Percentiles rank a stretch among this genome's conserved stretches.
Evolutionary conservation across 1,284 basidiomycete species (phyloP).

Genomic region (Singerocomus rubriflavus): DNA sequence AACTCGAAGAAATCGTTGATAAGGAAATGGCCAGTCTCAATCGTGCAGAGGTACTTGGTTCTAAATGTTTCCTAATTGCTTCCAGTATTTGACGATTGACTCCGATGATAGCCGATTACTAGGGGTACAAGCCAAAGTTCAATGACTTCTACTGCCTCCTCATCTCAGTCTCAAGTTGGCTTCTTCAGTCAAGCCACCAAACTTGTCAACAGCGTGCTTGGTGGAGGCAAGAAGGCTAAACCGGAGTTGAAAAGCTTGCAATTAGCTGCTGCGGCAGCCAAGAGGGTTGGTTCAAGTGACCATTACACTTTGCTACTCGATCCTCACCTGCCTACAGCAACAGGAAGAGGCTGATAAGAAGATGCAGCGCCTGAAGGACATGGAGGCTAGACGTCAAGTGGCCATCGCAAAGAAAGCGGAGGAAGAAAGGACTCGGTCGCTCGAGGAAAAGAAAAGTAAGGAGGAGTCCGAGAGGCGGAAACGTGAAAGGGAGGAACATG

Average conservation of each 20-base stretch:
- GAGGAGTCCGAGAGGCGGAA: slow-evolving; percentile 71
- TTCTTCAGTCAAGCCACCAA: slow-evolving; percentile 68
- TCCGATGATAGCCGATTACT: slow-evolving; percentile 8
- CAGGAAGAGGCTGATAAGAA: slow-evolving; percentile 84
- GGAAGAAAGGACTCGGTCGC: slow-evolving; percentile 62
- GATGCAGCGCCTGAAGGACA: slow-evolving; percentile 67
- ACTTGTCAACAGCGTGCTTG: slow-evolving; percentile 59
- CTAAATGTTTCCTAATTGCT: not conserved
- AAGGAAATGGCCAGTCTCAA: slow-evolving; percentile 39
- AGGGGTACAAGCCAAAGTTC: slow-evolving; percentile 52
- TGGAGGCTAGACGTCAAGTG: slow-evolving; percentile 72
- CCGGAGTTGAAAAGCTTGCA: slow-evolving; percentile 81
- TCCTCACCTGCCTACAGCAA: slow-evolving; percentile 53
- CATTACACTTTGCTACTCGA: not conserved
- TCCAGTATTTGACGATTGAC: slow-evolving; percentile 2
- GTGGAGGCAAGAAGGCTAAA: slow-evolving; percentile 61
- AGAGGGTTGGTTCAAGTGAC: slow-evolving; percentile 57
- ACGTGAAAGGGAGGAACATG: slow-evolving; percentile 70
- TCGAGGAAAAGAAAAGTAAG: slow-evolving; percentile 65
- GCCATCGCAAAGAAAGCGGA: slow-evolving; percentile 74
- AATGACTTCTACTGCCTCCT: slow-evolving; percentile 47
- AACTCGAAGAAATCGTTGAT: slow-evolving; percentile 41
- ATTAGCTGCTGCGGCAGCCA: slow-evolving; percentile 74
- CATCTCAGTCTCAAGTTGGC: slow-evolving; percentile 53
- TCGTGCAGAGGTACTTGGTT: slow-evolving; percentile 38